Conservation (phyloP, 2,329 filamentous ascomycete species). For the Nemania diffusa region DNA sequence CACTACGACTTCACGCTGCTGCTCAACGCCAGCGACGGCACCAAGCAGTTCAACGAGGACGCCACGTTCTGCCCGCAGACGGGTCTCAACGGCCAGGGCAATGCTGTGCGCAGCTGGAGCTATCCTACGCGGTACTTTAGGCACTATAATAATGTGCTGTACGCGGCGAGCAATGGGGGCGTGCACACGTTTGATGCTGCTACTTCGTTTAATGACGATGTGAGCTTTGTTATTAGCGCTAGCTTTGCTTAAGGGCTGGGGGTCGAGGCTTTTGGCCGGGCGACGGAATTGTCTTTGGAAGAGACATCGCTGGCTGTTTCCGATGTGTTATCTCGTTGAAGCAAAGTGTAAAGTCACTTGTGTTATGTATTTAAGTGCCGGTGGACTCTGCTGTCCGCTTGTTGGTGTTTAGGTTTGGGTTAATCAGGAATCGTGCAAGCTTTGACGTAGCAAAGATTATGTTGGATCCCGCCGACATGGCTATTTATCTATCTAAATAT, state of each 20-base stretch:
- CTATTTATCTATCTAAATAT: too few species aligned
- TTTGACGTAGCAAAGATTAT: too few species aligned
- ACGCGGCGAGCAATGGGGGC: constrained; percentile 44
- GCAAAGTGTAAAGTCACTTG: neutral
- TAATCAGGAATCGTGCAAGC: neutral
- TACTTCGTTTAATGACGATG: constrained; percentile 63
- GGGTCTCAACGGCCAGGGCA: constrained; percentile 61
- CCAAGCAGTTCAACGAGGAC: constrained; percentile 68
- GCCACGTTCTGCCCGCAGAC: constrained; percentile 70
- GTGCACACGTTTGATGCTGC: constrained; percentile 61
- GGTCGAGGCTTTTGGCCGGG: neutral
- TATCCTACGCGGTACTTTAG: constrained; percentile 69
- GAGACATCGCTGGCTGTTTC: neutral
- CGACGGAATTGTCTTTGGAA: neutral
- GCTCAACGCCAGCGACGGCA: constrained; percentile 62
- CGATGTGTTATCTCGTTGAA: neutral
- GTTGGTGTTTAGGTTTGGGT: neutral
- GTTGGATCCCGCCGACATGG: too few species aligned
- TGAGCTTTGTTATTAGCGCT: constrained; percentile 59
- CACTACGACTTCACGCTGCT: constrained; percentile 64
- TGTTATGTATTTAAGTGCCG: neutral
- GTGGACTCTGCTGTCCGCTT: neutral
- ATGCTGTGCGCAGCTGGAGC: constrained; percentile 66
- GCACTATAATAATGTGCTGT: constrained; percentile 59
- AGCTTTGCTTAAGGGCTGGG: constrained; percentile 51